A percentile compares a stretch with the other conserved stretches of the same genome.
Conservation (phyloP, 1,139 yeast genomes). For the Diutina mesorugosa region DNA sequence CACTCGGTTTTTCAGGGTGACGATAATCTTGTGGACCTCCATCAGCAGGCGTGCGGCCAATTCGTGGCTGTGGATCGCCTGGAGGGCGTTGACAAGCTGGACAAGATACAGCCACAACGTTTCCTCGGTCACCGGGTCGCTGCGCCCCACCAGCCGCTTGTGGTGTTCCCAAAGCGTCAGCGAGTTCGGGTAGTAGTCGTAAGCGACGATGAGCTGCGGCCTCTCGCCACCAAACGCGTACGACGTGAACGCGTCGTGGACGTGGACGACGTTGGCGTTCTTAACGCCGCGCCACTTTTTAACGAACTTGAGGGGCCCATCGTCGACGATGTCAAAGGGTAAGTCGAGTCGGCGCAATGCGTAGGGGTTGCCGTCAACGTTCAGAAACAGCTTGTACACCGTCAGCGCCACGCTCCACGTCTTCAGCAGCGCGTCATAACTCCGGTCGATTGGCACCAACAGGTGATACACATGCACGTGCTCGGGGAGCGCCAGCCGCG, state of each 20-base stretch:
- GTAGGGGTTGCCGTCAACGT: constrained; percentile 67
- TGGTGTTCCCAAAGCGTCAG: constrained; percentile 31
- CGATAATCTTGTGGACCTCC: constrained; percentile 56
- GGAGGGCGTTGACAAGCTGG: constrained; percentile 60
- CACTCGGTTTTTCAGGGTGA: constrained; percentile 59
- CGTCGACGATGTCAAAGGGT: constrained; percentile 36
- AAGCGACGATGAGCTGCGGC: constrained; percentile 18
- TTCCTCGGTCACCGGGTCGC: constrained; percentile 46
- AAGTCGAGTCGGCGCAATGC: constrained; percentile 59
- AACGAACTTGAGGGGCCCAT: constrained; percentile 28
- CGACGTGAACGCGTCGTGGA: constrained; percentile 79
- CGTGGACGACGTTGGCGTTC: constrained; percentile 50
- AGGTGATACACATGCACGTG: constrained; percentile 78
- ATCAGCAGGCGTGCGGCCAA: constrained; percentile 51
- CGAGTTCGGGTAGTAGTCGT: constrained; percentile 59
- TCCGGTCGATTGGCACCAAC: constrained; percentile 68
- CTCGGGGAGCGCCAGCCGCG: constrained; percentile 53
- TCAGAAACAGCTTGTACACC: constrained; percentile 71
- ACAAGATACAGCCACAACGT: constrained; percentile 63
- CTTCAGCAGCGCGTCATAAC: constrained; percentile 37
- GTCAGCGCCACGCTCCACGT: constrained; percentile 52
- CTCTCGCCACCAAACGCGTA: constrained; percentile 52
- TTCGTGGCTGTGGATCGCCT: constrained; percentile 46
- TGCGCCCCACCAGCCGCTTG: constrained; percentile 18
- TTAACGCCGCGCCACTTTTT: constrained; percentile 38